Percentiles rank a stretch among this genome's conserved stretches.
These are phyloP conservation scores for Pyrenochaeta sp. DNA, from an alignment of 2,329 filamentous ascomycete genomes.

Conservation along the genomic window DNA sequence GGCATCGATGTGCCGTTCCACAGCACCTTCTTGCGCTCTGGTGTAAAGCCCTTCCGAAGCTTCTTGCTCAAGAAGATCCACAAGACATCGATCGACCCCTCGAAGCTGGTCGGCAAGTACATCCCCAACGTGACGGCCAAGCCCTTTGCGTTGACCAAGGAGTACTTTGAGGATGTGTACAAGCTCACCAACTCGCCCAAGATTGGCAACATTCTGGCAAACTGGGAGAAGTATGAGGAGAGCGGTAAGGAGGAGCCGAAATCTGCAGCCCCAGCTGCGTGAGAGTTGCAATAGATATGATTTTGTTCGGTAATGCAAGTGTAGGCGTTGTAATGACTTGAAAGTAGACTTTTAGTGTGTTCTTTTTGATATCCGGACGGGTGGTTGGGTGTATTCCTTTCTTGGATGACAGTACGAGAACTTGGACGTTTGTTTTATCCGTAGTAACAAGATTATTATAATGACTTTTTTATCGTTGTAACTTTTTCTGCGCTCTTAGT, in stretches of 20 bases:
- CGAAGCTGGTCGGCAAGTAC: constrained; percentile 97
- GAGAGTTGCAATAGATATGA: not conserved
- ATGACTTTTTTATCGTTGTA: too few species aligned
- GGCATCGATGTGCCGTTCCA: constrained; percentile 99
- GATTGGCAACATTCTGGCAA: constrained; percentile 82
- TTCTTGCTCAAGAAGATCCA: constrained; percentile 99
- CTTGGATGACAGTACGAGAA: too few species aligned
- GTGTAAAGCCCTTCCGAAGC: constrained; percentile 97
- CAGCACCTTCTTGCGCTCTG: constrained; percentile 95
- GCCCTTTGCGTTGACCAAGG: constrained; percentile 94
- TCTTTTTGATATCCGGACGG: constrained; percentile 30
- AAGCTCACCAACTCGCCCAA: constrained; percentile 82
- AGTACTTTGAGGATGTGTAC: constrained; percentile 99
- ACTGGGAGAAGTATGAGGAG: constrained; percentile 67
- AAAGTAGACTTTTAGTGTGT: constrained; percentile 21
- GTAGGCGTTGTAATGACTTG: constrained; percentile 18
- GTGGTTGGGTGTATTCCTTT: too few species aligned
- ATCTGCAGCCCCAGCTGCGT: constrained; percentile 21
- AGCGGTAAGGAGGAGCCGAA: constrained; percentile 42
- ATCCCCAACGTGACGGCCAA: constrained; percentile 98
- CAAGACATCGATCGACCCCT: constrained; percentile 97
- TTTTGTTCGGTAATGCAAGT: constrained; percentile 2
- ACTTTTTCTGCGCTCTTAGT: too few species aligned
- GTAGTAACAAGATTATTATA: too few species aligned
- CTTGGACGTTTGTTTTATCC: too few species aligned